Evolutionary conservation across 148 eudicot species (phyloP).

Genomic region (Silene conica): DNA sequence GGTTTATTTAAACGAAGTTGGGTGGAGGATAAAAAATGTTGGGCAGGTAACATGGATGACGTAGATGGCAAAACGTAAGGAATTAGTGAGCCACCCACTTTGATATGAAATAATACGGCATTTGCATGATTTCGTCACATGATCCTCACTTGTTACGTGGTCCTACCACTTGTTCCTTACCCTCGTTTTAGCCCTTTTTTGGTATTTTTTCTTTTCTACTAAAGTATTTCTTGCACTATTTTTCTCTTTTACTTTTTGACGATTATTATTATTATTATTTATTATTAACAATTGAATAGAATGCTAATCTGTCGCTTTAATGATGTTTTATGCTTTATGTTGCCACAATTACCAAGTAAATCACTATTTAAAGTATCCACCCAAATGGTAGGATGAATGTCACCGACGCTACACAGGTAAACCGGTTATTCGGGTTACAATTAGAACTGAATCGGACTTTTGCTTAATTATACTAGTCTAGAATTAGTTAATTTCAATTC

Average conservation of each 20-base stretch:
- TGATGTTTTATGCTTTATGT: background rate
- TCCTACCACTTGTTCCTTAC: background rate
- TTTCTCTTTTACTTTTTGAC: background rate
- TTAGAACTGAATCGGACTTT: too few relatives aligned
- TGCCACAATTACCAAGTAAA: background rate
- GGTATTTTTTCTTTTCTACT: background rate
- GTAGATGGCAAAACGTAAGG: constrained; percentile 12
- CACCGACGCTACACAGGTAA: too few relatives aligned
- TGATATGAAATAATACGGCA: background rate
- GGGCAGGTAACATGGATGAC: constrained; percentile 14
- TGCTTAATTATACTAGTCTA: too few relatives aligned
- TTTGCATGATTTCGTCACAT: constrained; percentile 4
- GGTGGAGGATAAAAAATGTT: background rate
- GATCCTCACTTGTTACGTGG: background rate
- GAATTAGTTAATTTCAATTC: too few relatives aligned
- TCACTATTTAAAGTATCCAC: too few relatives aligned
- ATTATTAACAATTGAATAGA: too few relatives aligned
- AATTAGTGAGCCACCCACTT: background rate
- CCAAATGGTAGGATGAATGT: too few relatives aligned
- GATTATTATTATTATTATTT: too few relatives aligned
- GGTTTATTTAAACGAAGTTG: background rate
- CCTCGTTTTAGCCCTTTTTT: background rate
- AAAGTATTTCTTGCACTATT: background rate
- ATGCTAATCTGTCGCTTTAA: background rate
- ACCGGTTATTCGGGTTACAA: too few relatives aligned